Evolutionary conservation across 2,329 filamentous ascomycete genomes (phyloP), one percentile per base, ranked within the genome.

Genomic region (Xylariaceae sp.): DNA sequence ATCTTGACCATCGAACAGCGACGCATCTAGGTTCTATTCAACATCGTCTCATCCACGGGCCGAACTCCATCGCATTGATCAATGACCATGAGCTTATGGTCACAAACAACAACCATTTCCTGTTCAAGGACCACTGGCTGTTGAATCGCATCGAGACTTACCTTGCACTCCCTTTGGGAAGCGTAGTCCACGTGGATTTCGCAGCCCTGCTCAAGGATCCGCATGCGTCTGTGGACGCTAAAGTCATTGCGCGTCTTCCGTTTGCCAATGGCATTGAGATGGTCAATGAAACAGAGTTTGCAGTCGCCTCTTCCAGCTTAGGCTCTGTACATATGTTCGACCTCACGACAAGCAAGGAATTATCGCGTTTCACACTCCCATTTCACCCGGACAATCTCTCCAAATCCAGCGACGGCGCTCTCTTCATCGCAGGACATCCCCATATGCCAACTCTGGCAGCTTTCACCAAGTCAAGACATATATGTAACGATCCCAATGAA

Each of bases 191-290:
- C 45, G 67, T 75, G 6, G 62, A 64, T 4, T 52, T 65, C 6
- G 53, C 61, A 1, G 38, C 59, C 4, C 39, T 55, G 2, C 42
- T 62, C 6, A 36, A 53, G 5, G 58, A 59, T 46, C 57, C 58
- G 10, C 2, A 42, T 3, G 41, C 34, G 6, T 16, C 53, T 5
- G 60, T 62, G 22, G 42, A 56, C 1, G 66, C 62, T 2, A 52
- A 40, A 19, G 47, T 71, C 1, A 64, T 73, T 0, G 68, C 67
- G 2, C 65, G 65, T 12, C 42, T 70, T 1, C 55, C 73, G 10
- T 76, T 73, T 41, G 66, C 74, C 9, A 76, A 76, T 45, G 74
- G 74, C 13, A 66, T 76, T 14, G 68, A 68, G 31, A 53, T 74
- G 1, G 42, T 75, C 4, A 74, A 75, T 52, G 57, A 54, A 2